Percentiles rank a stretch among this genome's conserved stretches.
Conservation (phyloP, 768 basidiomycete species). For the Amyloporia xantha region DNA sequence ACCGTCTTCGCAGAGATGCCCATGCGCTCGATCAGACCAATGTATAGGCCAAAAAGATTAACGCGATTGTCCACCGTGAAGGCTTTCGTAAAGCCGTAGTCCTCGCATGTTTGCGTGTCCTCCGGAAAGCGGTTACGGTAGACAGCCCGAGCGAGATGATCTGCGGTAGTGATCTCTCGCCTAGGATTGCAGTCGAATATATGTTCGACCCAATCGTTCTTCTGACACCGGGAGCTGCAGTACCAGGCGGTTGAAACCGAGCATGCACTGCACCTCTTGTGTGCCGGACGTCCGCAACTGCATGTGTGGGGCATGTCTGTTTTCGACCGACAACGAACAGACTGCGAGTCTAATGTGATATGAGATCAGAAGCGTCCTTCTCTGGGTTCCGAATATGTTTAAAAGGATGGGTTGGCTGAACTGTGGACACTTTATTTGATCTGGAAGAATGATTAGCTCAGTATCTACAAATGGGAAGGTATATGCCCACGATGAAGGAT, state of each 20-base stretch:
- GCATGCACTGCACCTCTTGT: background rate
- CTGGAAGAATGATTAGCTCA: background rate
- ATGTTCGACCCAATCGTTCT: constrained; percentile 24
- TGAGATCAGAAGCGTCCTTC: too few relatives aligned
- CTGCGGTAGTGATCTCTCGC: constrained; percentile 24
- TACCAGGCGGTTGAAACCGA: constrained; percentile 23
- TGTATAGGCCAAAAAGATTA: constrained; percentile 28
- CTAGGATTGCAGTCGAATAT: constrained; percentile 27
- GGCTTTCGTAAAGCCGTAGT: constrained; percentile 30
- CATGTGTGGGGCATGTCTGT: background rate
- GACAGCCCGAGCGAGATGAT: constrained; percentile 27
- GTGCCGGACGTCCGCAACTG: background rate
- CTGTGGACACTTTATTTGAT: background rate
- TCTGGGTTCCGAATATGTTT: background rate
- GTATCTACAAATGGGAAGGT: too few relatives aligned
- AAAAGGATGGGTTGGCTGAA: background rate
- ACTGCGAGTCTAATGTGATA: background rate
- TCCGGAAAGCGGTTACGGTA: constrained; percentile 22
- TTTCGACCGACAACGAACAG: background rate
- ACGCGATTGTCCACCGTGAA: constrained; percentile 7
- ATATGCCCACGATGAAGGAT: too few relatives aligned
- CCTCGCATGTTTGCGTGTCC: constrained; percentile 26
- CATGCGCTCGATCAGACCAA: constrained; percentile 20
- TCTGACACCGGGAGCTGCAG: constrained; percentile 28
- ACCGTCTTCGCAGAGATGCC: constrained; percentile 22